Conservation (phyloP, 2,329 filamentous ascomycete species). For the Phaeosphaeria sp. region DNA sequence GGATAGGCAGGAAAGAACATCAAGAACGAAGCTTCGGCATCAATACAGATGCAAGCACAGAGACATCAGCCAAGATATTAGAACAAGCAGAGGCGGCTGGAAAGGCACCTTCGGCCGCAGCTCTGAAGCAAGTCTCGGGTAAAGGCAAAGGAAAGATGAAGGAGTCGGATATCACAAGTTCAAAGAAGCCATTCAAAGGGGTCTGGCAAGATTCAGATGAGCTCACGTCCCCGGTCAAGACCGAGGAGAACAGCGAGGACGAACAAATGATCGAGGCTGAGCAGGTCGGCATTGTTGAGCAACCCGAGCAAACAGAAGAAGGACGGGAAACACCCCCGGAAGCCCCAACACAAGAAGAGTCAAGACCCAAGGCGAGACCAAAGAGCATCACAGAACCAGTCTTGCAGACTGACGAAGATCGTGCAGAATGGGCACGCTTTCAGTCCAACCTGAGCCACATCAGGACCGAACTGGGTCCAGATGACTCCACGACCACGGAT, state of each 20-base stretch:
- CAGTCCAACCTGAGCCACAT: constrained; percentile 56
- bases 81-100: constrained; percentile 44
- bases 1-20: constrained; percentile 63
- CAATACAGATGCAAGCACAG: constrained; percentile 60
- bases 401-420: constrained; percentile 61
- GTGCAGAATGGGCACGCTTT: constrained; percentile 57
- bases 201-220: constrained; percentile 54
- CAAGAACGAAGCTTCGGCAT: constrained; percentile 61
- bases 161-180: constrained; percentile 52
- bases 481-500: constrained; percentile 40
- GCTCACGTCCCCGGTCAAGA: constrained; percentile 55
- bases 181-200: constrained; percentile 52
- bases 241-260: constrained; percentile 60
- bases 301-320: constrained; percentile 13
- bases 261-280: constrained; percentile 40
- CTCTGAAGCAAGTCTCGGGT: constrained; percentile 22
- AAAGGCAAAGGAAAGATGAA: constrained; percentile 51
- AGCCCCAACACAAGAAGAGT: constrained; percentile 41
- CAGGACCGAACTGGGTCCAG: constrained; percentile 54
- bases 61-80: constrained; percentile 51
- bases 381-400: constrained; percentile 45
- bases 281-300: constrained; percentile 26
- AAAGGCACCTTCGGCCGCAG: constrained; percentile 20
- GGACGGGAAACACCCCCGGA: constrained; percentile 45
- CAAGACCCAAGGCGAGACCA: constrained; percentile 29